These are phyloP conservation scores for Galium porrigens DNA, from an alignment of 305 asterid species.

Conservation along the genomic window DNA sequence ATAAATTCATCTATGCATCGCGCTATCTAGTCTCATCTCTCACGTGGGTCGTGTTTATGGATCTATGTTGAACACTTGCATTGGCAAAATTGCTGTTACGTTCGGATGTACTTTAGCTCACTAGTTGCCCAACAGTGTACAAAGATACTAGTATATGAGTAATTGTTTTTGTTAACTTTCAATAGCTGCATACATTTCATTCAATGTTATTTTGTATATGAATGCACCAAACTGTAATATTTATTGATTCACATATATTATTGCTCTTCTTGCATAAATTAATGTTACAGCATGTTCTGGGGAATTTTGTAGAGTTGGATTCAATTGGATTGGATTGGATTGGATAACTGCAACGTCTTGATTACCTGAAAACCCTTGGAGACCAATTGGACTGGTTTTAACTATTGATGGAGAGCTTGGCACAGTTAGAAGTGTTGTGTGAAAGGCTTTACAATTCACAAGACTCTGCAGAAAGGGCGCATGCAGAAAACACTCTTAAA, in stretches of 20 bases:
- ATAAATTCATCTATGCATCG: background rate
- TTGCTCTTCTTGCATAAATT: constrained; percentile 13
- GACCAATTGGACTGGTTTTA: constrained; percentile 31
- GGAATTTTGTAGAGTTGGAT: constrained; percentile 48
- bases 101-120: background rate
- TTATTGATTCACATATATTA: constrained; percentile 3
- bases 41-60: background rate
- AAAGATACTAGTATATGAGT: background rate
- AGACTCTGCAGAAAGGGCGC: constrained; percentile 86
- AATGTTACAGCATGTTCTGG: constrained; percentile 24
- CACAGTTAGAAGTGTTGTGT: constrained; percentile 87
- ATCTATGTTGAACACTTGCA: background rate
- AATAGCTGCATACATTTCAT: background rate
- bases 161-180: background rate
- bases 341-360: constrained; percentile 55
- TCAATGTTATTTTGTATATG: background rate
- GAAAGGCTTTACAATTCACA: constrained; percentile 96
- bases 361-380: constrained; percentile 42
- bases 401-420: constrained; percentile 82
- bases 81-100: background rate
- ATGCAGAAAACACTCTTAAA: constrained; percentile 89
- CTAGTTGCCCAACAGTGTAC: background rate
- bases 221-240: background rate
- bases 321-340: constrained; percentile 43
- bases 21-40: background rate